Evolutionary conservation across 768 basidiomycete genomes (phyloP), one percentile per base, ranked within the genome.

Genomic region (Lactarius sp.): DNA sequence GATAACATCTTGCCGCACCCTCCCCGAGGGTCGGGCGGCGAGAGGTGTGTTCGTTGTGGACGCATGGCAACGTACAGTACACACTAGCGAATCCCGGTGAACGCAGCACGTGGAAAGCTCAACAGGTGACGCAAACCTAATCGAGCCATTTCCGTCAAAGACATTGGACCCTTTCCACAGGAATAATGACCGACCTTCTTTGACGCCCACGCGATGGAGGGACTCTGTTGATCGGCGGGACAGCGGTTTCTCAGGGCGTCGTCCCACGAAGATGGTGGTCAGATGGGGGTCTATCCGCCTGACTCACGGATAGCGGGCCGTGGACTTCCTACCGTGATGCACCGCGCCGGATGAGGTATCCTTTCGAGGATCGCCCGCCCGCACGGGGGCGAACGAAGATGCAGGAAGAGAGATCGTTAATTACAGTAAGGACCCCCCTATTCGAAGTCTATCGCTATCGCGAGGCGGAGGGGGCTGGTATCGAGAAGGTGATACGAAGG

Each of bases 401-500:
- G 31, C 20, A 42, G 6, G 12, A 44, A 22, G 57, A 53, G 62
- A 53, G 52, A 42, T 55, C 33, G 52, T 42, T 59, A 22, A 33
- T 55, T 16, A 55, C n/a, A 49, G 18, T 31, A 52, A 6, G 18
- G 37, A 12, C 14, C 33, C 50, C 42, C 50, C 53, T 46, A 41
- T 63, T 58, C 44, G 22, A 59, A 49, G 58, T 55, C n/a, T 49
- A 54, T 55, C 46, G 62, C n/a, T 49, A 54, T 55, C 46, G 62
- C 22, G 39, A 42, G 44, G 56, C 36, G 37, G 56, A 53, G 44
- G 16, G 34, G 44, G 51, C 36, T 31, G 56, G 41, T 59, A 59
- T 64, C 52, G 39, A 41, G 62, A 54, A 64, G 31, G 47, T 42
- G 36, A 49, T 8, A 41, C 37, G 46, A 55, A 61, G 20, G 60